Conservation (phyloP, 768 basidiomycete genomes). For the Tulasnella sp. region DNA sequence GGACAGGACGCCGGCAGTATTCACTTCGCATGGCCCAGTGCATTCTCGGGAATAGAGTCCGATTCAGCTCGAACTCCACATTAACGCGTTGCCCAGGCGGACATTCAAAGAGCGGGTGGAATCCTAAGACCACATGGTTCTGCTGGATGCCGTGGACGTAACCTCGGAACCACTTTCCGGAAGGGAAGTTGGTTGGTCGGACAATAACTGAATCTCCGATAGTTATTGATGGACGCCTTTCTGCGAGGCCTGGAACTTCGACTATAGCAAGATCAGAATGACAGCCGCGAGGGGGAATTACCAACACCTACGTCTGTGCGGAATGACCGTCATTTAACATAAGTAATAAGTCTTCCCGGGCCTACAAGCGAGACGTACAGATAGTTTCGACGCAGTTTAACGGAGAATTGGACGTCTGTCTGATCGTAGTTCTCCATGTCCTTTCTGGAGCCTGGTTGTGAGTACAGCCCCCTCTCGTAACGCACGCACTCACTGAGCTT, state of each 20-base stretch:
- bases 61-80: slow-evolving; percentile 45
- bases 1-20: slow-evolving; percentile 32
- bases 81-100: slow-evolving; percentile 33
- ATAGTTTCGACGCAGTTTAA: slow-evolving; percentile 20
- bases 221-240: slow-evolving; percentile 2
- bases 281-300: neutral
- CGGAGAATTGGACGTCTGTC: neutral
- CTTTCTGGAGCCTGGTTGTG: neutral
- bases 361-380: neutral
- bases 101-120: slow-evolving; percentile 32
- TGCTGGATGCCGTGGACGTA: slow-evolving; percentile 39
- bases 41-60: slow-evolving; percentile 24
- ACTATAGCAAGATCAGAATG: neutral
- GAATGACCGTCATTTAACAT: neutral
- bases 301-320: neutral
- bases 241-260: slow-evolving; percentile 5
- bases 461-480: neutral
- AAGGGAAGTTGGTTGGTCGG: slow-evolving; percentile 12
- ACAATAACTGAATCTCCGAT: slow-evolving; percentile 36
- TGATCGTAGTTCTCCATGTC: slow-evolving; percentile 29
- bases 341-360: neutral
- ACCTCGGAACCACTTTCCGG: slow-evolving; percentile 27
- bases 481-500: neutral
- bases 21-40: slow-evolving; percentile 34
- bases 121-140: slow-evolving; percentile 35